phyloP scores from a whole-genome alignment of 768 basidiomycete species.

The Naganishia vishniacii region DNA sequence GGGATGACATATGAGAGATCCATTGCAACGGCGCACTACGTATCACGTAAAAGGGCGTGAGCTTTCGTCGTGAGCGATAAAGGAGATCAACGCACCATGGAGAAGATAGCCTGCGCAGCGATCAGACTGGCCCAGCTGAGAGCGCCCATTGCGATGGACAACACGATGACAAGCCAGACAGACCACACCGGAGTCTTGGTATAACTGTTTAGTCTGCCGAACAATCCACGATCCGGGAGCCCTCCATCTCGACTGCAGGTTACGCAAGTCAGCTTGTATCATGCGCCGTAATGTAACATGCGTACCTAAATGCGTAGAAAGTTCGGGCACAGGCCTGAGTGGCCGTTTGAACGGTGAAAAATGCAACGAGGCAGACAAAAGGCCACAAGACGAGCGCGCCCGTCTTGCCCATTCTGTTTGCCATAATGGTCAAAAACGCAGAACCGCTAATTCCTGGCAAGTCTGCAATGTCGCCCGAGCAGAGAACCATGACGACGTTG shows the following conservation, averaged over 20 bases:
- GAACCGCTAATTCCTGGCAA: slow-evolving; percentile 67
- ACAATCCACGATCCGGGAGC: slow-evolving; percentile 71
- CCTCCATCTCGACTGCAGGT: slow-evolving; percentile 51
- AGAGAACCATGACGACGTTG: slow-evolving; percentile 79
- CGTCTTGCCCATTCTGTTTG: slow-evolving; percentile 65
- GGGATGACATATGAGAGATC: slow-evolving; percentile 78
- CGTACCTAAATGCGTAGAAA: slow-evolving; percentile 63
- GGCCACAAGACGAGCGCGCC: slow-evolving; percentile 72
- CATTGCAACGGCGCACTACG: slow-evolving; percentile 38
- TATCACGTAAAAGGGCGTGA: neutral
- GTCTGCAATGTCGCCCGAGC: slow-evolving; percentile 57
- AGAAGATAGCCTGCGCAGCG: slow-evolving; percentile 75
- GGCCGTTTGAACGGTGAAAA: slow-evolving; percentile 70
- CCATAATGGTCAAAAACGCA: slow-evolving; percentile 75
- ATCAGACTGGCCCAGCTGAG: slow-evolving; percentile 70
- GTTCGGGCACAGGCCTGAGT: slow-evolving; percentile 77
- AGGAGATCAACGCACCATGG: slow-evolving; percentile 49
- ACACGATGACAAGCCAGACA: slow-evolving; percentile 65
- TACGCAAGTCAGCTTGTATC: too few species aligned
- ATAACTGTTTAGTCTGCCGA: slow-evolving; percentile 59
- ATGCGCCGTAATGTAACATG: too few species aligned
- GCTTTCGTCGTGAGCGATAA: neutral
- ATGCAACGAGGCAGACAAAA: slow-evolving; percentile 61
- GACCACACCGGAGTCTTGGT: slow-evolving; percentile 73
- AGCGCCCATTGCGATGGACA: slow-evolving; percentile 59